Percentiles rank a stretch among this genome's conserved stretches.
Evolutionary conservation across 345 rosid species (phyloP).

Genomic region (Boechera retrofracta): DNA sequence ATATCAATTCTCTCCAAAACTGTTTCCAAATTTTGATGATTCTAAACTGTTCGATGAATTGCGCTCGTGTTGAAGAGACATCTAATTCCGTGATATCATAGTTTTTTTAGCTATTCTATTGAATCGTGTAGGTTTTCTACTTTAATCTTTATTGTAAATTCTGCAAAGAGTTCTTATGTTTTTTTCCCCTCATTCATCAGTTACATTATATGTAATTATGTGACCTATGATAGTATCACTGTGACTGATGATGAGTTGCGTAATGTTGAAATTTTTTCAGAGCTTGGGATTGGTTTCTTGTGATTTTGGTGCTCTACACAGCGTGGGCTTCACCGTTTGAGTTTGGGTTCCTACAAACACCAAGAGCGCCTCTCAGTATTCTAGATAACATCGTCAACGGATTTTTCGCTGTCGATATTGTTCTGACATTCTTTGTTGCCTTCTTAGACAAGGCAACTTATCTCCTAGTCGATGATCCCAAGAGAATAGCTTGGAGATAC

Average conservation of each 20-base stretch:
- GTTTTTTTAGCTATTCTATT: background rate
- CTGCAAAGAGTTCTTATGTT: background rate
- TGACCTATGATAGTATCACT: background rate
- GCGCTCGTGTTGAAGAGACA: conserved; percentile 18
- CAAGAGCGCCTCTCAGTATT: conserved; percentile 52
- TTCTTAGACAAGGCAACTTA: conserved; percentile 75
- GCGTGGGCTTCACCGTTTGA: conserved; percentile 95
- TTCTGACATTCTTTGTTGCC: conserved; percentile 84
- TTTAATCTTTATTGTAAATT: background rate
- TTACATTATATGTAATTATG: background rate
- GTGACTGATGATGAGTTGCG: background rate
- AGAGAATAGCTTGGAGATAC: conserved; percentile 60
- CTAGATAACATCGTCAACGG: conserved; percentile 68
- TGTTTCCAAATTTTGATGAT: conserved; percentile 9
- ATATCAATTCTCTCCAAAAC: background rate
- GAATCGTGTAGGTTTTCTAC: background rate
- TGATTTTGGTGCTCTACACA: conserved; percentile 73
- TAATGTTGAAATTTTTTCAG: conserved; percentile 45
- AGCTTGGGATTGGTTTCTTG: conserved; percentile 72
- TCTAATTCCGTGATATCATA: background rate
- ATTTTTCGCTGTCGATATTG: conserved; percentile 69
- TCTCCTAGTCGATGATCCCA: conserved; percentile 65
- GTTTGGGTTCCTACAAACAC: conserved; percentile 66
- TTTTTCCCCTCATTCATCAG: background rate
- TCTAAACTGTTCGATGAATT: conserved; percentile 35